Evolutionary conservation across 345 rosid species (phyloP).

Genomic region (Brassica cretica): DNA sequence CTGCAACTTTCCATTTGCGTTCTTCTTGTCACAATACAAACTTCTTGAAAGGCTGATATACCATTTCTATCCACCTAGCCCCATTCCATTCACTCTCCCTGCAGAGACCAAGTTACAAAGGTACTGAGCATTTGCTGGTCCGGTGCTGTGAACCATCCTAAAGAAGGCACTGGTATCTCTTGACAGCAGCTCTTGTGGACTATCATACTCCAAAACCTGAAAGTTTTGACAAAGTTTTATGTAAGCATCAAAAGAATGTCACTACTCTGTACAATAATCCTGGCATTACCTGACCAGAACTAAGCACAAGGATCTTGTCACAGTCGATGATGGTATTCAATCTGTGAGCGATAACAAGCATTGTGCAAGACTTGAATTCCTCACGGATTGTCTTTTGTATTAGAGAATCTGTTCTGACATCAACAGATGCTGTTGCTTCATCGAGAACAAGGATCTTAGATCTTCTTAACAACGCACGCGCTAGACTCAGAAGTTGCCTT

Average conservation of each 20-base stretch:
- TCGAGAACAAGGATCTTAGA: conserved; percentile 94
- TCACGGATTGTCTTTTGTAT: conserved; percentile 87
- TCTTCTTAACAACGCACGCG: conserved; percentile 78
- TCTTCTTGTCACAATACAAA: background rate
- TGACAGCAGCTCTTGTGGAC: conserved; percentile 64
- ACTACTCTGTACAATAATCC: background rate
- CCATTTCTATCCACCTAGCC: background rate
- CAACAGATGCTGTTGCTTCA: conserved; percentile 97
- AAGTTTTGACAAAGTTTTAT: background rate
- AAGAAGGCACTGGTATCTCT: conserved; percentile 63
- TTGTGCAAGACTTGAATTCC: conserved; percentile 82
- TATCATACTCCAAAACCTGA: conserved; percentile 72
- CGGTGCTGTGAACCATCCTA: conserved; percentile 75
- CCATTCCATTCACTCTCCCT: conserved; percentile 30
- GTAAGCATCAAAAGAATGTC: background rate
- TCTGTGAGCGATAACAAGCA: conserved; percentile 91
- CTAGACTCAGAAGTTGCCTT: conserved; percentile 89
- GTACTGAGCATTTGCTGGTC: conserved; percentile 73
- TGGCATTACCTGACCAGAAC: conserved; percentile 72
- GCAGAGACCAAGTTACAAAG: conserved; percentile 58
- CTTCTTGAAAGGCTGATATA: conserved; percentile 7
- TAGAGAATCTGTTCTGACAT: conserved; percentile 82
- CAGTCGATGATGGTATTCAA: conserved; percentile 83
- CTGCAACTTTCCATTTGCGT: background rate
- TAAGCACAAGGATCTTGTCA: conserved; percentile 77